These are phyloP conservation scores for Hypoxylon lienhwacheense DNA, from an alignment of 495 filamentous ascomycete species.

Conservation along the genomic window DNA sequence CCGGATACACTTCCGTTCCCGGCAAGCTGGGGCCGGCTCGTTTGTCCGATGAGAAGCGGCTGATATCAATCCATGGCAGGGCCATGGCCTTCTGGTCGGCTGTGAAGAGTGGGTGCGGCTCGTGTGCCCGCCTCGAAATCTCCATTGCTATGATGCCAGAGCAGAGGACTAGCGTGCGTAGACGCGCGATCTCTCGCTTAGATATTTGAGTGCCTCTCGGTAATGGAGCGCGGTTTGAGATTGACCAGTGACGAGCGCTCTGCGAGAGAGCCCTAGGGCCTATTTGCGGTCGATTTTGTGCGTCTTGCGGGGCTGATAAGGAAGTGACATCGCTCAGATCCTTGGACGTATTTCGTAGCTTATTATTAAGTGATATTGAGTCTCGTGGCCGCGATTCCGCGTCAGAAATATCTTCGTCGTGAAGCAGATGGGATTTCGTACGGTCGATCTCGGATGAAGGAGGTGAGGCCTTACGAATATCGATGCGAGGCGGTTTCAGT, in stretches of 20 bases:
- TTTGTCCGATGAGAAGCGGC: constrained; percentile 36
- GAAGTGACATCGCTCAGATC: constrained; percentile 33
- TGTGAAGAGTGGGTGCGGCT: constrained; percentile 35
- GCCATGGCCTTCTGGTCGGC: constrained; percentile 12
- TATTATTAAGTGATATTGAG: constrained; percentile 1
- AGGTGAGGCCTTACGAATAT: constrained; percentile 57
- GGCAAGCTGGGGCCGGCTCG: constrained; percentile 53
- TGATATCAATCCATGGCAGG: constrained; percentile 42
- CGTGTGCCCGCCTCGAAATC: constrained; percentile 66
- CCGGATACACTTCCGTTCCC: constrained; percentile 64
- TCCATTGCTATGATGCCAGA: constrained; percentile 85
- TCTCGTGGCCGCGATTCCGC: constrained; percentile 36
- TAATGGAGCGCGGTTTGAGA: constrained; percentile 60
- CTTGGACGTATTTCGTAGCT: constrained; percentile 13
- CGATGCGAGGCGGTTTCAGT: constrained; percentile 64
- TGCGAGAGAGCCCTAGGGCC: constrained; percentile 28
- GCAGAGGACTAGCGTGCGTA: constrained; percentile 72
- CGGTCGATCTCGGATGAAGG: constrained; percentile 40
- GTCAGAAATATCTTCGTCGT: constrained; percentile 43
- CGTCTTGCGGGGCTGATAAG: constrained; percentile 26
- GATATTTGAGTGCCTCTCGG: constrained; percentile 47
- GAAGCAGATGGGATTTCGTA: constrained; percentile 19
- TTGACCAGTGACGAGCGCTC: constrained; percentile 65
- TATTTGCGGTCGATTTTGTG: constrained; percentile 6
- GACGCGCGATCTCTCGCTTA: constrained; percentile 72